phyloP scores from a whole-genome alignment of 331 rosid species.

The Malus hybrid region DNA sequence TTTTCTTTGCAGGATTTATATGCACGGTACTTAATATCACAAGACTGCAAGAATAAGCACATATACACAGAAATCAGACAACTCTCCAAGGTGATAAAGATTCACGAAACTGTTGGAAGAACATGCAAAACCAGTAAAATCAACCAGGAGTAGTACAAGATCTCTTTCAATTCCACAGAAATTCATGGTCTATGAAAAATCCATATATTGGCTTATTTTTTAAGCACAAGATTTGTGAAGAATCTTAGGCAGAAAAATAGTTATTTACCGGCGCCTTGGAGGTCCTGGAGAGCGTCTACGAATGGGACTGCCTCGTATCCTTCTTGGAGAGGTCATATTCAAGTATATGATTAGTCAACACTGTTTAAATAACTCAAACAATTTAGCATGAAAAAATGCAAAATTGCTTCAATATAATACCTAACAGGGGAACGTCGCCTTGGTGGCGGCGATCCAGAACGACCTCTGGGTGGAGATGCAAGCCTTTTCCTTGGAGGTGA shows the following conservation, averaged over 20 bases:
- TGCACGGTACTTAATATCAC: background rate
- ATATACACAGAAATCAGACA: background rate
- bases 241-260: background rate
- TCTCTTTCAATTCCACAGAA: background rate
- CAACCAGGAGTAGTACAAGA: background rate
- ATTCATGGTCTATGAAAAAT: background rate
- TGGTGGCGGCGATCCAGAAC: constrained; percentile 74
- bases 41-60: background rate
- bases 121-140: background rate
- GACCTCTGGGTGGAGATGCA: constrained; percentile 73
- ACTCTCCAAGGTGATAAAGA: background rate
- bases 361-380: background rate
- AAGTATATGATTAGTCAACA: background rate
- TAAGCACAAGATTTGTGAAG: background rate
- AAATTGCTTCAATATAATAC: constrained; percentile 21
- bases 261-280: constrained; percentile 75
- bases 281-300: constrained; percentile 93
- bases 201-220: background rate
- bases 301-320: constrained; percentile 84
- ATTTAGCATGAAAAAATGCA: background rate
- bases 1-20: background rate
- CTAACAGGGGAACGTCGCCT: constrained; percentile 90
- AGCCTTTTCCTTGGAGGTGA: constrained; percentile 86
- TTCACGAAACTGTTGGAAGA: background rate
- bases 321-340: constrained; percentile 58